phyloP scores from a whole-genome alignment of 306 rosid species.

The Corylus heterophylla region DNA sequence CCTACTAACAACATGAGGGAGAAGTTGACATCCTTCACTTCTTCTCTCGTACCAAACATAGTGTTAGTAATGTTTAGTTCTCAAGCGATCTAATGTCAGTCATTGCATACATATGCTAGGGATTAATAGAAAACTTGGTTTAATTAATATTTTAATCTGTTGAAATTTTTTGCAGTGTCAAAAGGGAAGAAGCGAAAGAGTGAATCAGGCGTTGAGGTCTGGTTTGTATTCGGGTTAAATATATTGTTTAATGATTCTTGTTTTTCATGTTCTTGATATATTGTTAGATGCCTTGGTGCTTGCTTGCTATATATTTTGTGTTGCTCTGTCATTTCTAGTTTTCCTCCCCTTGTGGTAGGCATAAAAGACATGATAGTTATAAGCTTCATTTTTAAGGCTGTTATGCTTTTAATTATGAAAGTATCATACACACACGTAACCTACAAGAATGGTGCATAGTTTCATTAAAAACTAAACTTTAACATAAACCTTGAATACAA shows the following conservation, averaged over 20 bases:
- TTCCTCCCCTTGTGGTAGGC: conserved; percentile 12
- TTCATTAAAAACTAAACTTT: too few species aligned
- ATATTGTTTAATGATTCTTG: conserved; percentile 12
- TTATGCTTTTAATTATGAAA: not conserved
- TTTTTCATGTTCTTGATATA: not conserved
- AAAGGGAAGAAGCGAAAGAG: conserved; percentile 83
- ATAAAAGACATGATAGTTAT: not conserved
- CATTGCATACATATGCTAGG: conserved; percentile 10
- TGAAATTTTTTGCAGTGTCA: conserved; percentile 53
- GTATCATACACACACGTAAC: too few species aligned
- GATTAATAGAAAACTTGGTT: not conserved
- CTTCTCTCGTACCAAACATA: not conserved
- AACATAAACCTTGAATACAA: too few species aligned
- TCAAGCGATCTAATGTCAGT: conserved; percentile 15
- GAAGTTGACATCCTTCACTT: not conserved
- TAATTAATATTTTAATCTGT: conserved; percentile 16
- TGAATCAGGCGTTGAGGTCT: conserved; percentile 74
- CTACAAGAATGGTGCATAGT: too few species aligned
- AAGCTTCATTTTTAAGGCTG: not conserved
- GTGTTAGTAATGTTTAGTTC: not conserved
- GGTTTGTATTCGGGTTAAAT: conserved; percentile 39
- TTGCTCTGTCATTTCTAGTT: conserved; percentile 12
- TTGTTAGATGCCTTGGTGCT: not conserved
- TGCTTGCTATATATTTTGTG: not conserved
- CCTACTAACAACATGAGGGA: not conserved